Evolutionary conservation across 371 early-diverging fungal species (phyloP).

Genomic region (Apophysomyces elegans): DNA sequence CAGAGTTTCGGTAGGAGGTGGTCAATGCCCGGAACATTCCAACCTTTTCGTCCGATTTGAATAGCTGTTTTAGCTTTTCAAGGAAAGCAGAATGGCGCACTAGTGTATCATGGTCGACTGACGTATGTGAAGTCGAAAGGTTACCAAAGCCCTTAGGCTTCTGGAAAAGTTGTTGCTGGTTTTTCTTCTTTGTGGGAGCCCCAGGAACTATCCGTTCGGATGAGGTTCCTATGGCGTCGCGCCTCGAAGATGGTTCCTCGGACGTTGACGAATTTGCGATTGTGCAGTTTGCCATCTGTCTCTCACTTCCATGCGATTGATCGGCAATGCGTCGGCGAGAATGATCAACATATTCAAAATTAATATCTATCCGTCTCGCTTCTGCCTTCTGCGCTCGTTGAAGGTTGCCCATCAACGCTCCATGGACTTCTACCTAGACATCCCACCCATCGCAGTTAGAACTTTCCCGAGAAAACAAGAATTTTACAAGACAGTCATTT

Average conservation of each 20-base stretch:
- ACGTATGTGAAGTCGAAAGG: constrained; percentile 1
- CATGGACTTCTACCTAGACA: constrained; percentile 48
- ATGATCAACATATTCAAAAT: constrained; percentile 59
- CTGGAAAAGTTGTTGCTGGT: constrained; percentile 1
- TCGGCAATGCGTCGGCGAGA: constrained; percentile 19
- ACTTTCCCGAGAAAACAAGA: too few relatives aligned
- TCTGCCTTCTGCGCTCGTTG: constrained; percentile 41
- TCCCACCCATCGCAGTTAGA: too few relatives aligned
- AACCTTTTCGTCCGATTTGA: constrained; percentile 53
- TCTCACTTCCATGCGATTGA: neutral
- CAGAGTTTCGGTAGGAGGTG: constrained; percentile 54
- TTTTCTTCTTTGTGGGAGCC: neutral
- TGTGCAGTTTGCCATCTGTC: neutral
- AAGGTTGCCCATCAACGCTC: constrained; percentile 31
- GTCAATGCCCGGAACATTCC: constrained; percentile 65
- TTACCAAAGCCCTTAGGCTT: constrained; percentile 21
- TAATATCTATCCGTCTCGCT: constrained; percentile 61
- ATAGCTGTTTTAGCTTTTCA: constrained; percentile 45
- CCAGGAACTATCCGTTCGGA: constrained; percentile 8
- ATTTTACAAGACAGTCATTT: neutral
- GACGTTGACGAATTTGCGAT: constrained; percentile 8
- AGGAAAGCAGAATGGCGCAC: constrained; percentile 47
- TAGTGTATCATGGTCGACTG: constrained; percentile 13
- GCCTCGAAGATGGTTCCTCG: constrained; percentile 1
- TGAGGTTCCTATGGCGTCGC: constrained; percentile 10